These are phyloP conservation scores for Xylaria sp. DNA, from an alignment of 2,329 filamentous ascomycete genomes.

Conservation along the genomic window DNA sequence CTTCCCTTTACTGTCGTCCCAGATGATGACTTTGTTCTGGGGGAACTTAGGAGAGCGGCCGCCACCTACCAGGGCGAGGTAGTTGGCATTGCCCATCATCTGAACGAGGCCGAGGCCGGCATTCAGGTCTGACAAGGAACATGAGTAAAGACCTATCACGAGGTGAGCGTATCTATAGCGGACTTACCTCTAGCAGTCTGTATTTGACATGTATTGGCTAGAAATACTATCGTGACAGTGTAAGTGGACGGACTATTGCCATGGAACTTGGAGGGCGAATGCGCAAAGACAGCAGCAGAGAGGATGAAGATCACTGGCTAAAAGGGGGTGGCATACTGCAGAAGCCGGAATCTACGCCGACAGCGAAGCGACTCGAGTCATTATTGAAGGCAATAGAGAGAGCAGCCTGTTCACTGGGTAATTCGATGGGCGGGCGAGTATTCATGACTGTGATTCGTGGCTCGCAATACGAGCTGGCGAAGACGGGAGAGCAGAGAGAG, in stretches of 20 bases:
- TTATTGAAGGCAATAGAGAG: slow-evolving; percentile 82
- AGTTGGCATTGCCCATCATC: slow-evolving; percentile 84
- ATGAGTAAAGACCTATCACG: background rate
- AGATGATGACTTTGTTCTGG: slow-evolving; percentile 86
- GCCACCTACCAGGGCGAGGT: slow-evolving; percentile 83
- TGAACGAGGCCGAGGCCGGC: slow-evolving; percentile 76
- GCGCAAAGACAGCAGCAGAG: too few species aligned
- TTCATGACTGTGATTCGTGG: slow-evolving; percentile 60
- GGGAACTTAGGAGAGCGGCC: slow-evolving; percentile 80
- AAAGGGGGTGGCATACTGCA: slow-evolving; percentile 54
- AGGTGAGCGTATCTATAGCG: background rate
- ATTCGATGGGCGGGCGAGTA: slow-evolving; percentile 78
- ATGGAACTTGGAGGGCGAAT: background rate
- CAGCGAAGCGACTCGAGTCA: slow-evolving; percentile 78
- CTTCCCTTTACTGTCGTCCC: slow-evolving; percentile 79
- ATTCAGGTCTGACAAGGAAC: slow-evolving; percentile 50
- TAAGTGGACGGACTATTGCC: slow-evolving; percentile 24
- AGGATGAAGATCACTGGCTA: background rate
- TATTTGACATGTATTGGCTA: slow-evolving; percentile 65
- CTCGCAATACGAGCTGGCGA: slow-evolving; percentile 2
- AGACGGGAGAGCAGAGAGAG: slow-evolving; percentile 11
- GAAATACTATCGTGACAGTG: slow-evolving; percentile 53
- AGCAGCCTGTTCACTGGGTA: slow-evolving; percentile 65
- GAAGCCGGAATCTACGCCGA: slow-evolving; percentile 81
- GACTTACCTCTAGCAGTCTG: slow-evolving; percentile 48